Evolutionary conservation across 768 basidiomycete species (phyloP), one percentile per base, ranked within the genome.

Genomic region (Hemileccinum impolitum): DNA sequence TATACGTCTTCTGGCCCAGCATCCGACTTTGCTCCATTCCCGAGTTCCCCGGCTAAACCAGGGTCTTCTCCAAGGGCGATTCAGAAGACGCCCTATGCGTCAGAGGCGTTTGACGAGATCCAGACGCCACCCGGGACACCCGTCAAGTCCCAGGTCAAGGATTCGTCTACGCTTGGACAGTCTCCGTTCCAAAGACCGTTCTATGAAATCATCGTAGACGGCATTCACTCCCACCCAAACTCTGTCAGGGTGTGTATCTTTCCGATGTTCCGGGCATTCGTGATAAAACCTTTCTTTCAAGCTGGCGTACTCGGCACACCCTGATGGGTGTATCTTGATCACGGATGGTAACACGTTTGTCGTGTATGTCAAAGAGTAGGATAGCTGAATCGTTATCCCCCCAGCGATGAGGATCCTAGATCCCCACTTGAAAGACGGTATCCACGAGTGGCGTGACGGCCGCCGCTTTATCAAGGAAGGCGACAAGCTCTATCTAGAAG

Each of bases 181-280:
- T 42, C 61, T 34, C 60, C 67, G 18, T 81, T 82, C 69, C 74
- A 75, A 57, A 72, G 90, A 54, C 93, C 93, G 13, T 94, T 82
- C 67, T 95, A 90, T 60, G 90, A 86, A 46, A 72, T 94, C 45
- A 95, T 94, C 53, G 91, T 91, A 7, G 93, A 95, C 63, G 93
- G 92, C 1, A 81, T 93, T 46, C 93, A 95, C 62, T 88, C 83
- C 12, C 92, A 94, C 66, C 92, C 93, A 14, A 90, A 92, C 64
- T 90, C 90, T 38, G 88, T 94, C 48, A 75, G 88, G 59, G 87
- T 93, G 66, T 48, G 84, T 72, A 38, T 18, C 9, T 10, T n/a
- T 44, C 14, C 25, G 17, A 19, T 44, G 30, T 19, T 28, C 23
- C 30, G n/a, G 6, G 6, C 19, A 18, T 25, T 54, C 26, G 26